These are phyloP conservation scores for Hyaloperonospora brassicae DNA, from an alignment of 352 stramenopile species.

Conservation along the genomic window DNA sequence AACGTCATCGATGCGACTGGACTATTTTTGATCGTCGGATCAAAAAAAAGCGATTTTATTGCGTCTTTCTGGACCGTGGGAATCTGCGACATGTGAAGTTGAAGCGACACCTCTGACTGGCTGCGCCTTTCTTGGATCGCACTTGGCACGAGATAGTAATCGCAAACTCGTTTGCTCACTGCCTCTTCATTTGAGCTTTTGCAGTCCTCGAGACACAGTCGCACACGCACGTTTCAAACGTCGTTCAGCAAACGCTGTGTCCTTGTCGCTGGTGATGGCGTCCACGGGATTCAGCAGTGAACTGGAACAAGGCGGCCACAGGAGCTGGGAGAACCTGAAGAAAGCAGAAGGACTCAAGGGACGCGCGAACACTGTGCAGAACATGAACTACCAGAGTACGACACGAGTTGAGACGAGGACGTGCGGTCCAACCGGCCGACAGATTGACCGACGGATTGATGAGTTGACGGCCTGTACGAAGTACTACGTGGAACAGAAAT, in stretches of 20 bases:
- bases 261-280: constrained; percentile 8
- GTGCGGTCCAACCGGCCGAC: not conserved
- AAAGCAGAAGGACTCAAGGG: constrained; percentile 50
- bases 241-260: not conserved
- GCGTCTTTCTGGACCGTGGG: too few species aligned
- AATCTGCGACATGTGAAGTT: constrained; percentile 19
- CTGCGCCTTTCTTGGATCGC: constrained; percentile 7
- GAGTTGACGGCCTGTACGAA: not conserved
- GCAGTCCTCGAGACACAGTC: not conserved
- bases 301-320: constrained; percentile 18
- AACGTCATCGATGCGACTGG: too few species aligned
- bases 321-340: constrained; percentile 60
- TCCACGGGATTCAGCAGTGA: constrained; percentile 7
- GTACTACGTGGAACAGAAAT: not conserved
- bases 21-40: too few species aligned
- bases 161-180: not conserved
- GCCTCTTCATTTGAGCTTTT: constrained; percentile 16
- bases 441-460: not conserved
- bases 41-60: too few species aligned
- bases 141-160: not conserved
- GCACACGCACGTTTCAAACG: not conserved
- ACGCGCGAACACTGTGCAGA: constrained; percentile 59
- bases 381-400: constrained; percentile 56
- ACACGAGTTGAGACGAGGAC: not conserved
- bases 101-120: constrained; percentile 11